These are phyloP conservation scores for Elsinoe ampelina DNA, from an alignment of 2,329 filamentous ascomycete species.

Conservation along the genomic window DNA sequence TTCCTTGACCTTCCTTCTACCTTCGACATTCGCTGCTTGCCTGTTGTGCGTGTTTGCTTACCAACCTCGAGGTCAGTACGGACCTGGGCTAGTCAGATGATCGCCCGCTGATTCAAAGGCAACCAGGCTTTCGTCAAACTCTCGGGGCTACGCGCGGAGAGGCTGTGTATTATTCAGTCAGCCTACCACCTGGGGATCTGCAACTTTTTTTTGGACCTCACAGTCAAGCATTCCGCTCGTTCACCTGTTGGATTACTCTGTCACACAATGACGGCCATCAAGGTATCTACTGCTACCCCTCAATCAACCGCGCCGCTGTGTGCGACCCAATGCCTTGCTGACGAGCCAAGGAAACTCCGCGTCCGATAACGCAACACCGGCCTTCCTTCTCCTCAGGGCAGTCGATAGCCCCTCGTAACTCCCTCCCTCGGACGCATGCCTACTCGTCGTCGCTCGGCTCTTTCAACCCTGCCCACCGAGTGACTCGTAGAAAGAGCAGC, in stretches of 20 bases:
- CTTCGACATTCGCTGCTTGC: background rate
- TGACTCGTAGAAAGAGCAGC: conserved; percentile 90
- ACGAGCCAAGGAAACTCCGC: conserved; percentile 29
- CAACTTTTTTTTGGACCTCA: conserved; percentile 8
- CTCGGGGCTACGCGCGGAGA: conserved; percentile 4
- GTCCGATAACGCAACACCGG: conserved; percentile 37
- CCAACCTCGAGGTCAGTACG: background rate
- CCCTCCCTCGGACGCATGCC: conserved; percentile 66
- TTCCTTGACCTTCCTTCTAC: background rate
- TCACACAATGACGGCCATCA: conserved; percentile 6
- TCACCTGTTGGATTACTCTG: background rate
- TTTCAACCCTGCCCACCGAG: conserved; percentile 71
- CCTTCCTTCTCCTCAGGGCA: conserved; percentile 49
- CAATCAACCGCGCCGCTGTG: background rate
- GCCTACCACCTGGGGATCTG: conserved; percentile 8
- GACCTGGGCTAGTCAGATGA: background rate
- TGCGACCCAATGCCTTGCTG: conserved; percentile 11
- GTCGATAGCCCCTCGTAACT: conserved; percentile 53
- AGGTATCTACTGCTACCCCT: background rate
- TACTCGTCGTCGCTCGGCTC: conserved; percentile 70
- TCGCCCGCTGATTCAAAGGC: conserved; percentile 9
- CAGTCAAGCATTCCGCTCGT: conserved; percentile 1
- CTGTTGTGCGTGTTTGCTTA: background rate
- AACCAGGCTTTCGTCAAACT: conserved; percentile 9
- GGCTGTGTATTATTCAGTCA: conserved; percentile 5